A percentile compares a stretch with the other conserved stretches of the same genome.
These are phyloP conservation scores for Microthlaspi erraticum DNA, from an alignment of 345 rosid genomes.

Conservation along the genomic window DNA sequence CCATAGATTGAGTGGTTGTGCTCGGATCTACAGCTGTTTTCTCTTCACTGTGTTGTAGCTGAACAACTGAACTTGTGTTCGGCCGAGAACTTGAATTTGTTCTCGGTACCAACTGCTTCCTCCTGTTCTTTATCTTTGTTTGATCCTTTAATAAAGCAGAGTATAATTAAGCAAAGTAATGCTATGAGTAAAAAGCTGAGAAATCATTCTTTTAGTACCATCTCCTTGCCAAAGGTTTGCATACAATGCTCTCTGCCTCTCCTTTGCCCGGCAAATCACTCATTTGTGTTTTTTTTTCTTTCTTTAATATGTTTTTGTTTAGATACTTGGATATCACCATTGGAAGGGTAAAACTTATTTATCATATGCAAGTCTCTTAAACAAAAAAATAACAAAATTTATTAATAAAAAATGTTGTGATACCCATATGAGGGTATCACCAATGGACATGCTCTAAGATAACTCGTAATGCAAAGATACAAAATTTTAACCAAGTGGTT, in stretches of 20 bases:
- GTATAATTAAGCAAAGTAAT: neutral
- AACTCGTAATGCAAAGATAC: no score
- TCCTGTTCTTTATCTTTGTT: slow-evolving; percentile 37
- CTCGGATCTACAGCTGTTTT: slow-evolving; percentile 19
- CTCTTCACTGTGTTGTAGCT: slow-evolving; percentile 24
- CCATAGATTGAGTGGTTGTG: slow-evolving; percentile 22
- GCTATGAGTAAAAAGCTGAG: neutral
- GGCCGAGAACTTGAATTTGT: slow-evolving; percentile 12
- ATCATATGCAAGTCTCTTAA: no score
- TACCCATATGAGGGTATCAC: no score
- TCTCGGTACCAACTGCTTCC: slow-evolving; percentile 33
- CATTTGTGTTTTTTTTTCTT: no score
- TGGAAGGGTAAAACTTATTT: no score
- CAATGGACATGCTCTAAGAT: no score
- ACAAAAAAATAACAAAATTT: no score
- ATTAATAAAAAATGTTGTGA: no score
- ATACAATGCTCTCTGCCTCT: slow-evolving; percentile 47
- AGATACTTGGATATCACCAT: no score
- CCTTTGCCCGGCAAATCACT: slow-evolving; percentile 59
- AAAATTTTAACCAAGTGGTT: no score
- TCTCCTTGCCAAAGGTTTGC: slow-evolving; percentile 32
- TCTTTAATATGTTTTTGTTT: no score
- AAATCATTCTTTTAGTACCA: slow-evolving; percentile 22
- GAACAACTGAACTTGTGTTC: slow-evolving; percentile 2
- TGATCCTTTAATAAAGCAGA: slow-evolving; percentile 3